A percentile compares a stretch with the other conserved stretches of the same genome.
These are phyloP conservation scores for Schizosaccharomyces versatilis DNA, from an alignment of 1,139 yeast genomes.

Conservation along the genomic window DNA sequence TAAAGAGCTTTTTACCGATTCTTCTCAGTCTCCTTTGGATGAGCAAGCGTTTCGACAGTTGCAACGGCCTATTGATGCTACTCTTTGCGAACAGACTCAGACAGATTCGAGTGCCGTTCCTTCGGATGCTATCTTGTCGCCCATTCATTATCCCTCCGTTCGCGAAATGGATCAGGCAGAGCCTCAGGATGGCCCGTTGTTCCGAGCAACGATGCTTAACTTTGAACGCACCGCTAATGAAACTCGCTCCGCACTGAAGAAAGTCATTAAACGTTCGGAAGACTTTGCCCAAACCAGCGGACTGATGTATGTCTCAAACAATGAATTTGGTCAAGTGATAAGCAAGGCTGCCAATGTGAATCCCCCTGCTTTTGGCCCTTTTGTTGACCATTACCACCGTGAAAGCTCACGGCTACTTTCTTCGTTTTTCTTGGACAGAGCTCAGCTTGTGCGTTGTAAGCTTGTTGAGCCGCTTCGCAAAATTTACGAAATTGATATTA, in stretches of 20 bases:
- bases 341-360: slow-evolving; percentile 18
- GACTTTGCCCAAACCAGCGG: slow-evolving; percentile 21
- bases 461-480: slow-evolving; percentile 23
- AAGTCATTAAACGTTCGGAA: slow-evolving; percentile 21
- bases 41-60: too few relatives aligned
- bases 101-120: not conserved
- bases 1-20: not conserved
- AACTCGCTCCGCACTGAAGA: slow-evolving; percentile 26
- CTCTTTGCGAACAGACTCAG: too few relatives aligned
- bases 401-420: slow-evolving; percentile 11
- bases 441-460: slow-evolving; percentile 16
- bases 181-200: slow-evolving; percentile 51
- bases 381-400: slow-evolving; percentile 18
- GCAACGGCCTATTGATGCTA: too few relatives aligned
- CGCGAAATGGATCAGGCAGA: not conserved
- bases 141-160: not conserved
- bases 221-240: slow-evolving; percentile 34
- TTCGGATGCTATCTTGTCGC: not conserved
- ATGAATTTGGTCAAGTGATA: slow-evolving; percentile 18
- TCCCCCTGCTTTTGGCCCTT: slow-evolving; percentile 18
- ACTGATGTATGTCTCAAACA: slow-evolving; percentile 20
- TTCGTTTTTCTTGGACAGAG: slow-evolving; percentile 10
- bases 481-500: slow-evolving; percentile 24
- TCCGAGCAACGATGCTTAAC: slow-evolving; percentile 33
- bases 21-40: not conserved